phyloP scores from a whole-genome alignment of 331 rosid species.

The Malus hybrid region DNA sequence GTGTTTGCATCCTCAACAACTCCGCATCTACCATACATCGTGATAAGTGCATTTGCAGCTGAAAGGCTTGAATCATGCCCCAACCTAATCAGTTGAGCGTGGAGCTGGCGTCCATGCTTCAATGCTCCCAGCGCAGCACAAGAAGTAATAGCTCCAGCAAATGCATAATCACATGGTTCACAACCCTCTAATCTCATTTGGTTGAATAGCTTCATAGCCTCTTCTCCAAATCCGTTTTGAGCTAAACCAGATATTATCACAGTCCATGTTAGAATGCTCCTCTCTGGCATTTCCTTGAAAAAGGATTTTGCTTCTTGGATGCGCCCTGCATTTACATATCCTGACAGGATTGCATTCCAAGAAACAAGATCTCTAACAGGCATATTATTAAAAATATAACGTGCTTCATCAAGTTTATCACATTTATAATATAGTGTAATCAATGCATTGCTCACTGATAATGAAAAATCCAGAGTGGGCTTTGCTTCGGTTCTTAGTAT shows the following conservation, averaged over 20 bases:
- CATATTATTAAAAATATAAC: background rate
- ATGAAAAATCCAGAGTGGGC: conserved; percentile 1
- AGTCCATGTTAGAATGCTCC: conserved; percentile 6
- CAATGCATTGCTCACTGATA: conserved; percentile 42
- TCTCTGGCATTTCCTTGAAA: conserved; percentile 4
- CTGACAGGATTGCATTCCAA: conserved; percentile 41
- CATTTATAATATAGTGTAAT: conserved; percentile 32
- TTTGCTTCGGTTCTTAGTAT: conserved; percentile 3
- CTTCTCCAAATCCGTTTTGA: conserved; percentile 51
- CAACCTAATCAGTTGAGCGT: conserved; percentile 7
- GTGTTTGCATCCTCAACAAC: conserved; percentile 7
- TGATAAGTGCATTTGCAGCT: conserved; percentile 12
- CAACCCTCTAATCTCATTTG: conserved; percentile 3
- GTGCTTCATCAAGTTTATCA: background rate
- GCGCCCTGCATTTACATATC: background rate
- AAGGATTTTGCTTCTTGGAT: background rate
- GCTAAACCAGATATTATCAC: conserved; percentile 35
- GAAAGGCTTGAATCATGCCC: conserved; percentile 13
- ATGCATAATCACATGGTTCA: conserved; percentile 11
- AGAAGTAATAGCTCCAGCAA: conserved; percentile 1
- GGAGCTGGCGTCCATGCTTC: conserved; percentile 12
- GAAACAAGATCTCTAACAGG: conserved; percentile 15
- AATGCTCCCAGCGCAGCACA: conserved; percentile 11
- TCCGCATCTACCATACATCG: conserved; percentile 11
- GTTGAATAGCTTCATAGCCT: conserved; percentile 46